A percentile compares a stretch with the other conserved stretches of the same genome.
Evolutionary conservation across 148 eudicot species (phyloP).

Genomic region (Selenicereus undatus): DNA sequence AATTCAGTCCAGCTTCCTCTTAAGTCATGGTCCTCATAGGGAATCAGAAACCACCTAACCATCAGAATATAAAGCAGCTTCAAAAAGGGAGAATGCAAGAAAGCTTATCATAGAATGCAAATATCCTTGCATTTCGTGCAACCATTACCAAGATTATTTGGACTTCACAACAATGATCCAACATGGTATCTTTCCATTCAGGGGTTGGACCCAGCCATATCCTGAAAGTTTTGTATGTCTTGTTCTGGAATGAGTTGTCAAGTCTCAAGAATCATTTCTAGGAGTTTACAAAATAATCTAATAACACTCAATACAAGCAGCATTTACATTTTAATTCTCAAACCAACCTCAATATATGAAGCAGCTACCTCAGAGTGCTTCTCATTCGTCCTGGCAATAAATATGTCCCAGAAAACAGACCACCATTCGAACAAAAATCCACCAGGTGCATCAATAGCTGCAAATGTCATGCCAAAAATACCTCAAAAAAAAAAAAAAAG

Average conservation of each 20-base stretch:
- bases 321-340: conserved; percentile 3
- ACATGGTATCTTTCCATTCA: neutral
- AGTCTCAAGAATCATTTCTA: neutral
- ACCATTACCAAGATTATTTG: neutral
- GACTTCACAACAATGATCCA: neutral
- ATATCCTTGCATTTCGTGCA: neutral
- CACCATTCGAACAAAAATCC: conserved; percentile 89
- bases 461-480: conserved; percentile 12
- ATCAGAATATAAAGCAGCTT: neutral
- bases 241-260: neutral
- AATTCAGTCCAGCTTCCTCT: neutral
- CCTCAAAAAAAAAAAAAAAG: neutral
- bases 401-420: conserved; percentile 89
- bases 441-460: conserved; percentile 90
- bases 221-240: neutral
- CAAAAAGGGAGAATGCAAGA: neutral
- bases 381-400: conserved; percentile 79
- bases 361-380: conserved; percentile 88
- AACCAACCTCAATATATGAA: conserved; percentile 76
- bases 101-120: neutral
- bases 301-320: neutral
- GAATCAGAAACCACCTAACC: neutral
- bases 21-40: neutral
- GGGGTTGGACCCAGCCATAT: neutral
- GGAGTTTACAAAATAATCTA: neutral